A percentile compares a stretch with the other conserved stretches of the same genome.
These are phyloP conservation scores for Aspergillus bertholletiae DNA, from an alignment of 495 filamentous ascomycete species.

Conservation along the genomic window DNA sequence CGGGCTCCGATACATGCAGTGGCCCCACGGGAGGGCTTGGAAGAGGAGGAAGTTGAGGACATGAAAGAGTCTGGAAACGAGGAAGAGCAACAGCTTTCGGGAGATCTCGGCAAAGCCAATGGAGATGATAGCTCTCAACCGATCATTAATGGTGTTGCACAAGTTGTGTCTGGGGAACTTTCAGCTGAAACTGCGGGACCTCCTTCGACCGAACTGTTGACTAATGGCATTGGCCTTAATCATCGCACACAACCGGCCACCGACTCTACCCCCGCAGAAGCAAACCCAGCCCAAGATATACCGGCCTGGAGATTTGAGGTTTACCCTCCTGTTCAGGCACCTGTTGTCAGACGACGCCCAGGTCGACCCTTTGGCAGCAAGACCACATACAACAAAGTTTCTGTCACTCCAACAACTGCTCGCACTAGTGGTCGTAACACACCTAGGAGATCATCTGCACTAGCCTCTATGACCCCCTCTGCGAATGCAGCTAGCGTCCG, in stretches of 20 bases:
- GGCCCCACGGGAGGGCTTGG: constrained; percentile 67
- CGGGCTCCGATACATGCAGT: constrained; percentile 81
- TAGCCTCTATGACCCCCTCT: constrained; percentile 27
- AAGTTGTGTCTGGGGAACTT: constrained; percentile 4
- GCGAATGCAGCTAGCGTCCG: constrained; percentile 24
- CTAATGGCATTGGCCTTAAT: constrained; percentile 32
- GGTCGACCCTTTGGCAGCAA: constrained; percentile 43
- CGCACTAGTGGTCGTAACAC: constrained; percentile 37
- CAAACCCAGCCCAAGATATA: constrained; percentile 48
- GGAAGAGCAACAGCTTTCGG: constrained; percentile 28
- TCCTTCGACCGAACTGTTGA: constrained; percentile 33
- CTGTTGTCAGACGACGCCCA: constrained; percentile 38
- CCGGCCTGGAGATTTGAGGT: constrained; percentile 80
- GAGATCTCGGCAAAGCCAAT: constrained; percentile 6
- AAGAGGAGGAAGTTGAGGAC: constrained; percentile 51
- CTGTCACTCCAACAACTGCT: constrained; percentile 24
- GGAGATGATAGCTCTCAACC: constrained; percentile 15
- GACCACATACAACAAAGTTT: constrained; percentile 16
- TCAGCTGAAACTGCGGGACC: constrained; percentile 33
- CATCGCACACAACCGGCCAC: constrained; percentile 11
- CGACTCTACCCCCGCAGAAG: constrained; percentile 11
- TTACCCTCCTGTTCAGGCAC: constrained; percentile 71
- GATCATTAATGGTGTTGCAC: constrained; percentile 21
- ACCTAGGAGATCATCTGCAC: constrained; percentile 30
- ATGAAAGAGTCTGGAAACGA: constrained; percentile 28